Evolutionary conservation across 2,329 filamentous ascomycete species (phyloP).

Genomic region (Diaporthe sp.): DNA sequence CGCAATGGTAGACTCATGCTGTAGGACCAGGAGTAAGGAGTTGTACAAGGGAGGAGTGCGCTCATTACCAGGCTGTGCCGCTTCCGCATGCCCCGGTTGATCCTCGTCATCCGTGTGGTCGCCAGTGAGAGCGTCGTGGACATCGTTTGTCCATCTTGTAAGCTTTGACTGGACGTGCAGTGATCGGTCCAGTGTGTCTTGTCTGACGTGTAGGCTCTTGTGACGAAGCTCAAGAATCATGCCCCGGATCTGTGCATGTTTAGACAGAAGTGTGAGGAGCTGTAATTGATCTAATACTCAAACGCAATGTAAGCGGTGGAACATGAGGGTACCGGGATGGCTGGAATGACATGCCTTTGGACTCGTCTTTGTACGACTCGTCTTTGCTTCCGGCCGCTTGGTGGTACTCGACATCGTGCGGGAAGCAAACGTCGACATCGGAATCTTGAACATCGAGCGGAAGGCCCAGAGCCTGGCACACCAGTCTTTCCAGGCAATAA

Average conservation of each 20-base stretch:
- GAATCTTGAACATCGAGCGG: slow-evolving; percentile 69
- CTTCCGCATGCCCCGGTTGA: neutral
- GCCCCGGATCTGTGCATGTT: slow-evolving; percentile 42
- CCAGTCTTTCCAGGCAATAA: slow-evolving; percentile 67
- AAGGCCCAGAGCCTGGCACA: slow-evolving; percentile 69
- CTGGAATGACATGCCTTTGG: neutral
- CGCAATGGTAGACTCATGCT: slow-evolving; percentile 43
- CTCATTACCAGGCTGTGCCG: neutral
- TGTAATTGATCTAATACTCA: slow-evolving; percentile 25
- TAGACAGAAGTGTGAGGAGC: slow-evolving; percentile 41
- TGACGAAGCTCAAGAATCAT: slow-evolving; percentile 44
- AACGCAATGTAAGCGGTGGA: neutral
- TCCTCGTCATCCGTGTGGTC: slow-evolving; percentile 35
- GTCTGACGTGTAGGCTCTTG: slow-evolving; percentile 39
- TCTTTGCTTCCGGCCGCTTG: neutral
- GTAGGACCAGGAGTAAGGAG: slow-evolving; percentile 37
- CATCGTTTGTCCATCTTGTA: slow-evolving; percentile 41
- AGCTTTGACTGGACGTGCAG: slow-evolving; percentile 42
- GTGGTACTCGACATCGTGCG: slow-evolving; percentile 26
- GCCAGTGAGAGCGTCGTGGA: slow-evolving; percentile 35
- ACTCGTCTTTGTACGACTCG: neutral
- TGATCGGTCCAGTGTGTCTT: slow-evolving; percentile 41
- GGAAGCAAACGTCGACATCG: slow-evolving; percentile 68
- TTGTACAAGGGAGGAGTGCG: slow-evolving; percentile 19
- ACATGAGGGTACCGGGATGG: neutral